These are phyloP conservation scores for Mycena metata DNA, from an alignment of 768 basidiomycete species.

Conservation along the genomic window DNA sequence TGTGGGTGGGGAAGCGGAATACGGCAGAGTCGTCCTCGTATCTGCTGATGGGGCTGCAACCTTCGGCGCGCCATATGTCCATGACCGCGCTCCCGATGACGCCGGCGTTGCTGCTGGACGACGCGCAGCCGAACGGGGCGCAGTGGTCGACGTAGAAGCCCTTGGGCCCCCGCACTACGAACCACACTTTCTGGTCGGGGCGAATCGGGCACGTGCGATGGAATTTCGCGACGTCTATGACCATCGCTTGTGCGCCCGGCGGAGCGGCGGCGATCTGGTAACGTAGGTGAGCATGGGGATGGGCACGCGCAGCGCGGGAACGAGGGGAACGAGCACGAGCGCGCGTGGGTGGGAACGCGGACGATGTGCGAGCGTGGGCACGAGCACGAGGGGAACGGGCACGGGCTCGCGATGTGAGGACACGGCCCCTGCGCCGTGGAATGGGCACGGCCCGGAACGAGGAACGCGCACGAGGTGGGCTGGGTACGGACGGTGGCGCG, in stretches of 20 bases:
- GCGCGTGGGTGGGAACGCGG: too few relatives aligned
- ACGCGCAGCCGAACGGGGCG: slow-evolving; percentile 46
- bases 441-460: too few relatives aligned
- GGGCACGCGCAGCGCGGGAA: too few relatives aligned
- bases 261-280: slow-evolving; percentile 24
- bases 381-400: not conserved
- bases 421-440: too few relatives aligned
- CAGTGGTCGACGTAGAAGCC: slow-evolving; percentile 51
- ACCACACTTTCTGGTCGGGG: slow-evolving; percentile 50
- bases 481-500: too few relatives aligned
- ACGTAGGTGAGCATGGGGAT: too few relatives aligned
- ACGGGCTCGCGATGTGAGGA: too few relatives aligned
- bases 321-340: too few relatives aligned
- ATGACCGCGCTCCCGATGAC: slow-evolving; percentile 45
- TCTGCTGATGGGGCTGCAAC: slow-evolving; percentile 38
- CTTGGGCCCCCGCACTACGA: slow-evolving; percentile 44
- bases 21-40: slow-evolving; percentile 50
- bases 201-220: slow-evolving; percentile 50
- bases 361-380: too few relatives aligned
- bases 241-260: slow-evolving; percentile 11
- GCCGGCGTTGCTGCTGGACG: slow-evolving; percentile 49
- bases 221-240: slow-evolving; percentile 48
- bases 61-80: slow-evolving; percentile 45
- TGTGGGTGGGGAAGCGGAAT: slow-evolving; percentile 31
- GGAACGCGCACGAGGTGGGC: too few relatives aligned